Conservation (phyloP, 2,329 filamentous ascomycete genomes). For the Fusarium begoniae region DNA sequence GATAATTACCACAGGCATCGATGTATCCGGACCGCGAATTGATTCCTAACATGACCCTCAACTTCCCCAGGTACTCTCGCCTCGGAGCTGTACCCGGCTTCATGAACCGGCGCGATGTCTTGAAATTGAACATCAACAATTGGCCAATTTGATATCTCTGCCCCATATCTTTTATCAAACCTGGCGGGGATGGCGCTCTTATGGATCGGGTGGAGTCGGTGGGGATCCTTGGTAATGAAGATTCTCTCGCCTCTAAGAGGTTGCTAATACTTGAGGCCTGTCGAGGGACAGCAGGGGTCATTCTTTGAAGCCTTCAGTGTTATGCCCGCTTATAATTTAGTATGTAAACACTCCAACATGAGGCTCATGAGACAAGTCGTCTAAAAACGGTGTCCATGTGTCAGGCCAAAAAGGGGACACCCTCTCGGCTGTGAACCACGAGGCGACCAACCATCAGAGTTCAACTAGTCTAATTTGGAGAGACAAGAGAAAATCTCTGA, state of each 20-base stretch:
- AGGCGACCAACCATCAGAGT: constrained; percentile 21
- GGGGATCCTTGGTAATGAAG: constrained; percentile 37
- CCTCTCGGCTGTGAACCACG: constrained; percentile 7
- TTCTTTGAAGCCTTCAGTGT: background rate
- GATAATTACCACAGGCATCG: background rate
- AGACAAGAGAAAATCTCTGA: constrained; percentile 21
- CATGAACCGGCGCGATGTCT: constrained; percentile 19
- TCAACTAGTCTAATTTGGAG: constrained; percentile 24
- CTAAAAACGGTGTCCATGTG: constrained; percentile 7
- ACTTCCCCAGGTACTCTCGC: constrained; percentile 13
- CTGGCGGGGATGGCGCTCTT: constrained; percentile 27
- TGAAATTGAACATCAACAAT: constrained; percentile 35
- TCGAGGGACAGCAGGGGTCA: constrained; percentile 12
- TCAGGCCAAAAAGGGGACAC: constrained; percentile 13
- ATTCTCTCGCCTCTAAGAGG: constrained; percentile 38
- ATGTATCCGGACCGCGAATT: background rate
- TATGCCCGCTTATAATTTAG: background rate
- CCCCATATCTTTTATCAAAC: constrained; percentile 8
- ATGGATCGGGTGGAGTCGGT: constrained; percentile 32
- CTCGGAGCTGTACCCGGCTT: constrained; percentile 22
- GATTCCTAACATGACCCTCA: constrained; percentile 16
- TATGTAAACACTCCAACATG: background rate
- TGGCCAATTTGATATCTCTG: constrained; percentile 22
- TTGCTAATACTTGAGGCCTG: constrained; percentile 1
- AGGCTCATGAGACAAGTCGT: constrained; percentile 10